phyloP scores from a whole-genome alignment of 129 eudicot genomes.

The Flaveria robusta region DNA sequence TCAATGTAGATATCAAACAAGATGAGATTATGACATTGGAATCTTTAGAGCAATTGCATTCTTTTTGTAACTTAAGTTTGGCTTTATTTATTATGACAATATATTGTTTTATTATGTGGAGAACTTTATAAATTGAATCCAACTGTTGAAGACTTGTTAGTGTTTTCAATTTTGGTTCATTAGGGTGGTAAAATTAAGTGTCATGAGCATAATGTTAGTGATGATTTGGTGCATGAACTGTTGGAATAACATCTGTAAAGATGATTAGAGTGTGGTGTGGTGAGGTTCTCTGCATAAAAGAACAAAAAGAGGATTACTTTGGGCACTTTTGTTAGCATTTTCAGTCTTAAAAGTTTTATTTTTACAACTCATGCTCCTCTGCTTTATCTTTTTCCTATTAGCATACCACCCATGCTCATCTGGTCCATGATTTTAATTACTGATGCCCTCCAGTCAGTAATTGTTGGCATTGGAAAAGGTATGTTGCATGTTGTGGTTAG shows the following conservation, averaged over 20 bases:
- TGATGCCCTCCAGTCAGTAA: too few species aligned
- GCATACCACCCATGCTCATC: too few species aligned
- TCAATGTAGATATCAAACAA: slow-evolving; percentile 32
- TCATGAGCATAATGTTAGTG: neutral
- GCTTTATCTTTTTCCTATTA: too few species aligned
- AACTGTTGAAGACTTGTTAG: neutral
- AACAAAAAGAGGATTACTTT: slow-evolving; percentile 3
- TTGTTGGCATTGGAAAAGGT: too few species aligned
- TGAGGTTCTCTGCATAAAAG: slow-evolving; percentile 18
- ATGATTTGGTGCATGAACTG: slow-evolving; percentile 13
- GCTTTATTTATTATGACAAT: slow-evolving; percentile 15
- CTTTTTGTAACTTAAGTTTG: slow-evolving; percentile 16
- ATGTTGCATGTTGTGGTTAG: too few species aligned
- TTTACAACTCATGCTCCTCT: too few species aligned
- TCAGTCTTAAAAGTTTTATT: too few species aligned
- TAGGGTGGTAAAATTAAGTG: neutral
- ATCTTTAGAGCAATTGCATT: slow-evolving; percentile 8
- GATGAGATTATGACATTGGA: slow-evolving; percentile 13
- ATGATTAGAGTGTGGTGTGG: slow-evolving; percentile 30
- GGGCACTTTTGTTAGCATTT: neutral
- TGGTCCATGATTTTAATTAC: too few species aligned
- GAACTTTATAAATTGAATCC: slow-evolving; percentile 24
- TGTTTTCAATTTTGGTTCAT: neutral
- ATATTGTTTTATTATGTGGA: slow-evolving; percentile 26
- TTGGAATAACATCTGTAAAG: slow-evolving; percentile 8